phyloP scores from a whole-genome alignment of 2,329 filamentous ascomycete genomes.

The Alternaria arbusti region DNA sequence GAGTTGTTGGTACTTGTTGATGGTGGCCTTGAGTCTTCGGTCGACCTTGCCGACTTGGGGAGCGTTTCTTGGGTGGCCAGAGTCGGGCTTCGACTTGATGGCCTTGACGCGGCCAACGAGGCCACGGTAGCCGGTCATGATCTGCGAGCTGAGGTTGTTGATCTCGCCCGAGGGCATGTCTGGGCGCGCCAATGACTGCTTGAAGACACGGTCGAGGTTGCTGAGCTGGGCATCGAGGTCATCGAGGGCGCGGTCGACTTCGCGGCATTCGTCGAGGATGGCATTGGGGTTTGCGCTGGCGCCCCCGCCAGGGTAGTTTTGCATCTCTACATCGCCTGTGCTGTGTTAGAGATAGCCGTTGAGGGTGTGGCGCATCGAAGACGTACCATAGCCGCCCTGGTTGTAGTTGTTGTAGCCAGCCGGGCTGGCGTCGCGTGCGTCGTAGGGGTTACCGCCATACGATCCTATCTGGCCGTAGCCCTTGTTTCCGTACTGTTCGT shows the following conservation, averaged over 20 bases:
- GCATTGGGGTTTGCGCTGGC: constrained; percentile 66
- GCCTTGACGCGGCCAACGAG: constrained; percentile 80
- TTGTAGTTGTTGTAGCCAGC: constrained; percentile 63
- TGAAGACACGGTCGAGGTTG: constrained; percentile 74
- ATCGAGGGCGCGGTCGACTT: constrained; percentile 79
- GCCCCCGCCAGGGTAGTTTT: constrained; percentile 56
- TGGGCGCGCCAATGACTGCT: constrained; percentile 74
- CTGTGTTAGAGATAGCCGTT: constrained; percentile 23
- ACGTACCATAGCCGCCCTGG: constrained; percentile 43
- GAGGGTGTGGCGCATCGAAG: constrained; percentile 35
- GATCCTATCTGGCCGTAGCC: constrained; percentile 51
- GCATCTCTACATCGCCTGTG: constrained; percentile 68
- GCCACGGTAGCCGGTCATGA: constrained; percentile 81
- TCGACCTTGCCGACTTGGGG: constrained; percentile 84
- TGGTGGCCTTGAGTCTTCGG: constrained; percentile 78
- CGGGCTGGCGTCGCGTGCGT: constrained; percentile 43
- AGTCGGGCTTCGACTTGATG: constrained; percentile 82
- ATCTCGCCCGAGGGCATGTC: constrained; percentile 75
- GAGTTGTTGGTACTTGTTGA: constrained; percentile 79
- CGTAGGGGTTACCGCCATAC: constrained; percentile 53
- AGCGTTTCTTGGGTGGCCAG: constrained; percentile 73
- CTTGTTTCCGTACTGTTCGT: constrained; percentile 50
- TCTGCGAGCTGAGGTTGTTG: constrained; percentile 75
- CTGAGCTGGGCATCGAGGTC: constrained; percentile 75
- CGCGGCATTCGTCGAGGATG: constrained; percentile 83